These are phyloP conservation scores for Puccinia novopanici DNA, from an alignment of 1,284 basidiomycete species.

Conservation along the genomic window DNA sequence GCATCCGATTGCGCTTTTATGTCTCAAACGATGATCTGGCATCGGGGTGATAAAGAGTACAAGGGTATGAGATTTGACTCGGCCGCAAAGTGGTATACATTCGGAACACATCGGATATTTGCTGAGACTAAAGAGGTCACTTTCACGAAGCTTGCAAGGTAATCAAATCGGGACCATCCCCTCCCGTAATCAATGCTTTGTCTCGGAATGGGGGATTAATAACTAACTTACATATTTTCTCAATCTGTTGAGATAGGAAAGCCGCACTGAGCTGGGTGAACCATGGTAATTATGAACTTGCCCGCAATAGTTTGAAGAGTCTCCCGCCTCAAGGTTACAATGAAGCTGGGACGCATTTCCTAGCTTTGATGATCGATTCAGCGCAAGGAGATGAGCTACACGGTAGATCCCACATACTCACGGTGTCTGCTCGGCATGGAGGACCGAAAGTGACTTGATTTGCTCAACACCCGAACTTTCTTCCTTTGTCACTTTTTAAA, in stretches of 20 bases:
- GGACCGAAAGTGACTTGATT: not conserved
- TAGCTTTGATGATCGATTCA: slow-evolving; percentile 47
- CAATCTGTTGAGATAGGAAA: slow-evolving; percentile 19
- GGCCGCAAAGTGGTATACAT: slow-evolving; percentile 43
- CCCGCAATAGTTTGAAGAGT: slow-evolving; percentile 32
- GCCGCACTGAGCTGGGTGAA: slow-evolving; percentile 43
- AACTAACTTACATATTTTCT: not conserved
- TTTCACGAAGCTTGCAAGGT: slow-evolving; percentile 48
- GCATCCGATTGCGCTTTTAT: slow-evolving; percentile 42
- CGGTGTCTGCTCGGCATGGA: not conserved
- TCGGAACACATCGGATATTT: slow-evolving; percentile 42
- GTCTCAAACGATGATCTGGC: slow-evolving; percentile 48
- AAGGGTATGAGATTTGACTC: slow-evolving; percentile 17
- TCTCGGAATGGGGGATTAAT: too few relatives aligned
- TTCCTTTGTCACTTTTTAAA: too few relatives aligned
- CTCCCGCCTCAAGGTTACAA: slow-evolving; percentile 20
- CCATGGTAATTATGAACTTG: slow-evolving; percentile 46
- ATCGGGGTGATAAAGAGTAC: slow-evolving; percentile 37
- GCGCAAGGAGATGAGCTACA: slow-evolving; percentile 45
- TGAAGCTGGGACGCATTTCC: slow-evolving; percentile 39
- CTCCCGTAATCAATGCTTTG: not conserved
- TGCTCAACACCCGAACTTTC: not conserved
- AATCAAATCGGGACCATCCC: not conserved
- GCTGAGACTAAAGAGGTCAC: slow-evolving; percentile 26
- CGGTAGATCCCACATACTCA: not conserved